These are phyloP conservation scores for Aureobasidium lini DNA, from an alignment of 2,329 filamentous ascomycete species.

Conservation along the genomic window DNA sequence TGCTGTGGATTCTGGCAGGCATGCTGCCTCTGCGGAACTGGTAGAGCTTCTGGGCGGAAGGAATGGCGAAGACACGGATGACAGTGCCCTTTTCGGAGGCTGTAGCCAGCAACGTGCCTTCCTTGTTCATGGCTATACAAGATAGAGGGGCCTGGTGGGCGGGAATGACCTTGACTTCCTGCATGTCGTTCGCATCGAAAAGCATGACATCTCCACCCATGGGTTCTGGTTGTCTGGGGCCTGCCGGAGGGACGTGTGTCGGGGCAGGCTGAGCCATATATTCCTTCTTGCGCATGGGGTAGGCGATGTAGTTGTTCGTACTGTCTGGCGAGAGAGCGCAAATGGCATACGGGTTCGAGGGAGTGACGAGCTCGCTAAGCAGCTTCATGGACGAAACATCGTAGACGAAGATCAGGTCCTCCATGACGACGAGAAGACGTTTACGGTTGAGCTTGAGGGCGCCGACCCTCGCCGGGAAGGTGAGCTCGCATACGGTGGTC, in stretches of 20 bases:
- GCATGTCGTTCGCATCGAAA: conserved; percentile 81
- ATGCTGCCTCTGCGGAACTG: conserved; percentile 95
- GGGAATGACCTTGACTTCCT: conserved; percentile 91
- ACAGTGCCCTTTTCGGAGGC: conserved; percentile 97
- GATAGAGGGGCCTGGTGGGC: conserved; percentile 88
- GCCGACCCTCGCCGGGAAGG: conserved; percentile 92
- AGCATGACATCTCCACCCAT: conserved; percentile 89
- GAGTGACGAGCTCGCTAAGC: conserved; percentile 85
- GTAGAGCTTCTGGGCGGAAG: conserved; percentile 84
- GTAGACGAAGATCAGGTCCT: conserved; percentile 96
- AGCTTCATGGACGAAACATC: conserved; percentile 99
- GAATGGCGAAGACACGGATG: conserved; percentile 89
- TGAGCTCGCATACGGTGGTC: conserved; percentile 95
- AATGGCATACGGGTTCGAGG: conserved; percentile 73
- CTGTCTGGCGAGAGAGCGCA: conserved; percentile 90
- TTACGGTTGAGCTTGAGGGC: conserved; percentile 92
- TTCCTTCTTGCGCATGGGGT: conserved; percentile 69
- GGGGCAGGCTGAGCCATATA: conserved; percentile 29
- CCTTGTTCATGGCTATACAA: conserved; percentile 83
- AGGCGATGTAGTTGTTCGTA: conserved; percentile 91
- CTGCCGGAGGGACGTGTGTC: conserved; percentile 74
- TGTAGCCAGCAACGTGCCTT: conserved; percentile 85
- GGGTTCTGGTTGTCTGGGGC: conserved; percentile 64
- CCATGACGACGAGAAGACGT: conserved; percentile 83
- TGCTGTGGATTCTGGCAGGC: conserved; percentile 92